Percentiles rank a stretch among this genome's conserved stretches.
Evolutionary conservation across 2,329 filamentous ascomycete species (phyloP).

Genomic region (Fusarium chuoi): DNA sequence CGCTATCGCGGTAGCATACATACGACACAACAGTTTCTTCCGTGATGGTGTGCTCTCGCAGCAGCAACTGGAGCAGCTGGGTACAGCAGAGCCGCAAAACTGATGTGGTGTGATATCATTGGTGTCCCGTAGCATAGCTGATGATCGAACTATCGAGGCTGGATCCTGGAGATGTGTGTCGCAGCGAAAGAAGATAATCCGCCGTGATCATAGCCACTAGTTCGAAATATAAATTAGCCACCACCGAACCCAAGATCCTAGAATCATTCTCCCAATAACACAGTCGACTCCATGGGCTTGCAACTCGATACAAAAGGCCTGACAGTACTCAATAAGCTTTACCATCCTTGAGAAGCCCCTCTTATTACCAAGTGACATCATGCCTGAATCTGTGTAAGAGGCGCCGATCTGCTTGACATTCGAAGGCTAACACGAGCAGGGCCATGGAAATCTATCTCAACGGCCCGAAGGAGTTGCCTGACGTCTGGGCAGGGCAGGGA

Average conservation of each 20-base stretch:
- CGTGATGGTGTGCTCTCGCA: conserved; percentile 36
- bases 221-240: conserved; percentile 30
- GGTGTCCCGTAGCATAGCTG: conserved; percentile 28
- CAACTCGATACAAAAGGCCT: background rate
- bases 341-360: background rate
- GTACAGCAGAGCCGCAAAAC: conserved; percentile 37
- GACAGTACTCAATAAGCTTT: background rate
- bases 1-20: conserved; percentile 10
- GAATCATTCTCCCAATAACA: background rate
- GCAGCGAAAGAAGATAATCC: conserved; percentile 8
- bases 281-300: background rate
- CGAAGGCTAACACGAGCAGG: conserved; percentile 12
- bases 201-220: background rate
- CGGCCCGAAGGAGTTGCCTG: conserved; percentile 12
- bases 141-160: conserved; percentile 27
- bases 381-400: conserved; percentile 19
- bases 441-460: conserved; percentile 9
- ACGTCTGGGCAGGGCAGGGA: conserved; percentile 25
- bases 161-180: conserved; percentile 17
- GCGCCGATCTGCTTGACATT: background rate
- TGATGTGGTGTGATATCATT: conserved; percentile 46
- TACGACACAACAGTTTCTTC: conserved; percentile 11
- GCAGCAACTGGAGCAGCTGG: conserved; percentile 10
- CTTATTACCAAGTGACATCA: background rate
- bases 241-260: background rate